Evolutionary conservation across 148 eudicot genomes (phyloP), one percentile per base, ranked within the genome.

Genomic region (Fagopyrum homotropicum): DNA sequence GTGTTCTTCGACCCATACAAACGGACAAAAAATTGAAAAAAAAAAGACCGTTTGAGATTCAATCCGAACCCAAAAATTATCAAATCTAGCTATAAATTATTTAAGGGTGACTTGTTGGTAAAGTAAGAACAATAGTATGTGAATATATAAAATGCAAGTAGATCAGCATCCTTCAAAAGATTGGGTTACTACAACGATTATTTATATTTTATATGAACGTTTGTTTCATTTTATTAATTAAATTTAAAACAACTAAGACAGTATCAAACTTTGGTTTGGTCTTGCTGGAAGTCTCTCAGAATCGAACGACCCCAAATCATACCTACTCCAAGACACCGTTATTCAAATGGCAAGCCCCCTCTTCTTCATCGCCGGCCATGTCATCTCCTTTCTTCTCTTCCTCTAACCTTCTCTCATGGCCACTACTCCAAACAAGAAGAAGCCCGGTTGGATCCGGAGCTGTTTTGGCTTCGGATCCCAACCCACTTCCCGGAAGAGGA

Each of bases 401-500:
- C 16, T 43, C 43, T 61, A 10, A 26, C 40, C 43, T 61, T 9
- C 5, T 61, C 44, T 15, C 43, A 61, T 61, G 68, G 68, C 2
- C 3, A 35, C 40, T 2, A 35, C 0, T 1, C 40, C 44, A 10
- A 61, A 26, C 43, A 61, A 61, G 44, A 61, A 61, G 4, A 61
- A 61, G 6, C 68, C 44, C 68, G 68, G 68, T 2, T 61, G 68
- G 68, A 61, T 61, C 8, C 68, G 68, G 43, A 43, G 43, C 68
- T 61, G 68, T 61, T 61, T 61, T 44, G 68, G 68, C 12, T 43
- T 61, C 68, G 44, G 68, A 61, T 29, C 68, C 64, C 22, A 35
- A 35, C 0, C 40, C 40, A 35, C 2, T 35, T 35, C 40, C 2
- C 40, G 43, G 0, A 10, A 15, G 43, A 61, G 15, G 43, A 29